These are phyloP conservation scores for Claviceps africana DNA, from an alignment of 2,329 filamentous ascomycete genomes.

Conservation along the genomic window DNA sequence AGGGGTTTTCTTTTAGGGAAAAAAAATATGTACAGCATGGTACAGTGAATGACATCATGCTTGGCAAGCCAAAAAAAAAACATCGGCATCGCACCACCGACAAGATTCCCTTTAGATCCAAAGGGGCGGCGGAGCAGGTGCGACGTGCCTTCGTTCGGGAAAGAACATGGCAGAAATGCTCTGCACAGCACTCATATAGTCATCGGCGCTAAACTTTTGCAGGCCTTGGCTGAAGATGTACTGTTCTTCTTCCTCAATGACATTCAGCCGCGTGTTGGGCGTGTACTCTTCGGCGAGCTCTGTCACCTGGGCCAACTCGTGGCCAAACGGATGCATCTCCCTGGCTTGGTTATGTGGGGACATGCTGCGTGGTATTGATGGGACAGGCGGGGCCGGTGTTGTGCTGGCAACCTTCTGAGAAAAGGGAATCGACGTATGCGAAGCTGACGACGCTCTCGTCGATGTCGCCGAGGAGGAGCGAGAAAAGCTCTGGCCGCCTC, in stretches of 20 bases:
- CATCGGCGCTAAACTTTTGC: slow-evolving; percentile 59
- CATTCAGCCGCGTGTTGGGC: slow-evolving; percentile 41
- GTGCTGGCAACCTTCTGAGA: slow-evolving; percentile 16
- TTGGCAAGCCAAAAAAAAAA: no score
- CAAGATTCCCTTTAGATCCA: slow-evolving; percentile 32
- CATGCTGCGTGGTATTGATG: slow-evolving; percentile 15
- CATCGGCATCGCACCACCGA: not conserved
- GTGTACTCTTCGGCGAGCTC: slow-evolving; percentile 86
- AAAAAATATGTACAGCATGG: slow-evolving; percentile 20
- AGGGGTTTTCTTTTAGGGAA: not conserved
- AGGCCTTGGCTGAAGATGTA: slow-evolving; percentile 58
- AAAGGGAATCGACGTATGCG: slow-evolving; percentile 21
- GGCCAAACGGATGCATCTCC: slow-evolving; percentile 62
- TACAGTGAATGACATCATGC: slow-evolving; percentile 2
- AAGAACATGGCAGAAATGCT: slow-evolving; percentile 52
- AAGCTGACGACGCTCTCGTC: slow-evolving; percentile 35
- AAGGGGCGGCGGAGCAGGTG: slow-evolving; percentile 20
- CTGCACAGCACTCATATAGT: slow-evolving; percentile 73
- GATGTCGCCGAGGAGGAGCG: slow-evolving; percentile 40
- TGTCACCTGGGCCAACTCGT: slow-evolving; percentile 80
- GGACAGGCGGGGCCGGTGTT: slow-evolving; percentile 17
- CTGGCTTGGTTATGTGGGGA: slow-evolving; percentile 20
- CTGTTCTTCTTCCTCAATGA: slow-evolving; percentile 52
- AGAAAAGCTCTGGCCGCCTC: slow-evolving; percentile 41
- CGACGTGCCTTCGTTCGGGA: slow-evolving; percentile 20